Base-by-base conservation (phyloP, 2,329 filamentous ascomycete genomes). In the Huntiella bhutanensis region DNA sequence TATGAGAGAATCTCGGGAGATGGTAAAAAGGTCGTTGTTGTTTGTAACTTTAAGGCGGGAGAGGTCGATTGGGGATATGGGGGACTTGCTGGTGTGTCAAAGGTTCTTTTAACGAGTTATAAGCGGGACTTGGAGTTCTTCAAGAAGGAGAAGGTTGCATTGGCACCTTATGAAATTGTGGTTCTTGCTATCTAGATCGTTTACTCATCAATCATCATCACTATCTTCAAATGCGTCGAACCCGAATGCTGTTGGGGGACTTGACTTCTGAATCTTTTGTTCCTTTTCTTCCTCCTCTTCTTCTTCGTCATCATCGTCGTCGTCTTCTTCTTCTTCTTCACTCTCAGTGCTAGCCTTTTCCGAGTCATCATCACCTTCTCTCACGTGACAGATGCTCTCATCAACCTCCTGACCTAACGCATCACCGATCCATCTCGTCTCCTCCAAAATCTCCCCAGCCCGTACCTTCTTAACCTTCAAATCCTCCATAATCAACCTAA, bases 381-480 rank as follows among this genome's bases (percentile, higher is more conserved):
- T 28, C 22, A 28, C 22, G 8, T 28, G 22, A 28, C 22, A 28
- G 6, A 45, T 33, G 38, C 41, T 47, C 10, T 57, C 49, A 45
- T 72, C 70, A 41, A 66, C 45, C 34, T 80, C 77, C 51, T 79
- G 76, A 53, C 85, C 70, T 45, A 88, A 55, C 52, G 82, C 62
- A 53, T 77, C 69, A 1, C 81, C 82, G 42, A 88, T 62, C 45
- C 69, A 65, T 53, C 71, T 73, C 58, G 82, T 85, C 51, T 81
- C 72, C 52, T 69, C 63, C 55, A 88, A 60, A 15, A 87, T 73
- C 19, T 61, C 59, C 52, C 65, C 62, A 13, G 71, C 71, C 49
- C 64, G 59, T 5, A 59, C 57, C 39, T 60, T 59, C 2, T 53
- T 57, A 16, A 70, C 62, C 2, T 52, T 49, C 66, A 75, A 69